Evolutionary conservation across 2,329 filamentous ascomycete species (phyloP), one percentile per base, ranked within the genome.

Genomic region (Rhinocladiella similis): DNA sequence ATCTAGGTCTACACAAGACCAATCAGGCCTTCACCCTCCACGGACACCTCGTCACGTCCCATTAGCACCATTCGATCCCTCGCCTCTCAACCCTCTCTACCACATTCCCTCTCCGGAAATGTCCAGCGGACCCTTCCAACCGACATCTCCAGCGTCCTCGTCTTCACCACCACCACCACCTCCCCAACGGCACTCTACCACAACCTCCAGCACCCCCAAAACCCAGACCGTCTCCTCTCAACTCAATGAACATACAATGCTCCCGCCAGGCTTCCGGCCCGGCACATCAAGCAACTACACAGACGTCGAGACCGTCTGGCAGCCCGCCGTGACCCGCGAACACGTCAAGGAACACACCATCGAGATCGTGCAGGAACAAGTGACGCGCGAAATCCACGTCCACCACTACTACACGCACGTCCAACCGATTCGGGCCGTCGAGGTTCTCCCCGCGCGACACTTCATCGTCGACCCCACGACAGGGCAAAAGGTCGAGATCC

Each of bases 351-450:
- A 50, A 13, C 64, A 39, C 50, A 66, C 3, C 41, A 65, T 9
- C 62, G 69, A 64, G 66, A 63, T 72, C 16, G 47, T 62, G 6
- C 55, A 71, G 54, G 66, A 72, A 53, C 60, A 65, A 27, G 66
- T 72, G 47, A 54, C 67, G 12, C 68, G 71, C n/a, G 68, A 72
- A 5, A 69, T 71, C 53, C 71, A 73, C 47, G 61, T 65, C 7
- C 64, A 73, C 54, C 68, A 73, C 46, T 65, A 70, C 36, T 69
- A 68, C 49, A 68, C 68, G 25, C 64, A 65, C 19, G 62, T 69
- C 2, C 70, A 70, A 38, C 72, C 71, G 2, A 61, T 74, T 45
- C 64, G 63, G 25, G 70, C 69, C 2, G 50, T 70, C 12, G 68
- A 73, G 54, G 54, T 72, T 6, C 61, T 70, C 16, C 69, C 71